These are phyloP conservation scores for Fusarium poae DNA, from an alignment of 2,329 filamentous ascomycete species.

Conservation along the genomic window DNA sequence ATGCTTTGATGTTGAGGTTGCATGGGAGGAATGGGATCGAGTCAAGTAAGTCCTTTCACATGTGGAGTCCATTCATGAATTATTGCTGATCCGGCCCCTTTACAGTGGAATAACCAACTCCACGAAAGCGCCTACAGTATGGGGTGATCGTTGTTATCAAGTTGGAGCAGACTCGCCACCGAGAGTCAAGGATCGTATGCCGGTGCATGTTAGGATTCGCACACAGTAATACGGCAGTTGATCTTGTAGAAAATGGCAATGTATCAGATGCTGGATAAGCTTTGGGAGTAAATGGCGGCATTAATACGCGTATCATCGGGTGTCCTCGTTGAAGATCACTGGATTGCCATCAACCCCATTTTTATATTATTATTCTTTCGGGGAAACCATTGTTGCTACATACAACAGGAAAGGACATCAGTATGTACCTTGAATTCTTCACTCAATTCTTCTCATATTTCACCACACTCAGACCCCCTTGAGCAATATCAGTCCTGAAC, in stretches of 20 bases:
- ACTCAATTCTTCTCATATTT: no score
- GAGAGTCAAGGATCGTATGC: conserved; percentile 55
- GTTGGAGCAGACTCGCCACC: conserved; percentile 53
- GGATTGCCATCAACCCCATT: not conserved
- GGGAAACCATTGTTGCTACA: not conserved
- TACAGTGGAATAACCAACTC: not conserved
- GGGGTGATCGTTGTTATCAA: conserved; percentile 53
- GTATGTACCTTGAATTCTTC: not conserved
- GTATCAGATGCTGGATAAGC: no score
- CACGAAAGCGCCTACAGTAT: conserved; percentile 49
- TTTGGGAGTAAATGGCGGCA: no score
- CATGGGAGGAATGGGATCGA: conserved; percentile 41
- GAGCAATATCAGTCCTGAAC: conserved; percentile 87
- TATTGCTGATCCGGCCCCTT: not conserved
- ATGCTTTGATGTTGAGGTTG: conserved; percentile 37
- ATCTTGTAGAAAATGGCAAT: not conserved
- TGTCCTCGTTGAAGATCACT: not conserved
- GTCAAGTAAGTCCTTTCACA: conserved; percentile 10
- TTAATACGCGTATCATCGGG: no score
- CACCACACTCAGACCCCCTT: not conserved
- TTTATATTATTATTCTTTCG: not conserved
- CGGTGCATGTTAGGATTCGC: conserved; percentile 50
- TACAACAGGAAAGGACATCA: not conserved
- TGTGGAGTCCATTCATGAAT: not conserved
- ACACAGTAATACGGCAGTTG: not conserved